phyloP scores from a whole-genome alignment of 345 rosid genomes.

The Melastoma malabathricum region DNA sequence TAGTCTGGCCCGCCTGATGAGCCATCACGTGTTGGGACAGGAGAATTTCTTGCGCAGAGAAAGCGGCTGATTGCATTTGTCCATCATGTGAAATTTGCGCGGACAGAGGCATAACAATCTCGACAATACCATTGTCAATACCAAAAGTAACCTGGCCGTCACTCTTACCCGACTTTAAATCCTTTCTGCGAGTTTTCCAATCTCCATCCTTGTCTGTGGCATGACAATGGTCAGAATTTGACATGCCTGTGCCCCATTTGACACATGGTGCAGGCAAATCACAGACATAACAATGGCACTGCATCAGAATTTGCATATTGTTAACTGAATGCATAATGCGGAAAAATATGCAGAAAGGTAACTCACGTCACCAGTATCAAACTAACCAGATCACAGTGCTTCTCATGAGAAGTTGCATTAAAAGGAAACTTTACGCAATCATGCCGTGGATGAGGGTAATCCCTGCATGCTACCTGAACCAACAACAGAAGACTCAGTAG shows the following conservation, averaged over 20 bases:
- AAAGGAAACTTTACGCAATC: slow-evolving; percentile 55
- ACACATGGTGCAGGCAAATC: slow-evolving; percentile 71
- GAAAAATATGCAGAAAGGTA: no score
- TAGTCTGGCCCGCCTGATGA: no score
- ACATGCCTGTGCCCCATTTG: slow-evolving; percentile 41
- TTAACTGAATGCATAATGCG: not conserved
- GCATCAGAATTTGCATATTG: slow-evolving; percentile 11
- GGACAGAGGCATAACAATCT: not conserved
- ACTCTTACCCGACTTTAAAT: slow-evolving; percentile 8
- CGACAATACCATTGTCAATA: not conserved
- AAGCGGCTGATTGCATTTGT: slow-evolving; percentile 7
- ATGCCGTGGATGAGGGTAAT: slow-evolving; percentile 82
- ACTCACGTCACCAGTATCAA: no score
- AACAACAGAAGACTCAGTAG: no score
- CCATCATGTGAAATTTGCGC: slow-evolving; percentile 7
- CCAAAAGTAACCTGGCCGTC: slow-evolving; percentile 7
- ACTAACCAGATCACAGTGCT: slow-evolving; percentile 54
- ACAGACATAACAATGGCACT: slow-evolving; percentile 91
- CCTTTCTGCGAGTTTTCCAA: slow-evolving; percentile 53
- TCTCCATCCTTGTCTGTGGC: slow-evolving; percentile 55
- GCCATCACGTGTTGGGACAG: not conserved
- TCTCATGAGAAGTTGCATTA: slow-evolving; percentile 39
- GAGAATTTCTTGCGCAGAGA: slow-evolving; percentile 11
- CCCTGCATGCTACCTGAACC: slow-evolving; percentile 52
- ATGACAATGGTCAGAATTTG: slow-evolving; percentile 53